Evolutionary conservation across 176 grass and related monocot genomes (phyloP).

Genomic region (Eragrostis nindensis): DNA sequence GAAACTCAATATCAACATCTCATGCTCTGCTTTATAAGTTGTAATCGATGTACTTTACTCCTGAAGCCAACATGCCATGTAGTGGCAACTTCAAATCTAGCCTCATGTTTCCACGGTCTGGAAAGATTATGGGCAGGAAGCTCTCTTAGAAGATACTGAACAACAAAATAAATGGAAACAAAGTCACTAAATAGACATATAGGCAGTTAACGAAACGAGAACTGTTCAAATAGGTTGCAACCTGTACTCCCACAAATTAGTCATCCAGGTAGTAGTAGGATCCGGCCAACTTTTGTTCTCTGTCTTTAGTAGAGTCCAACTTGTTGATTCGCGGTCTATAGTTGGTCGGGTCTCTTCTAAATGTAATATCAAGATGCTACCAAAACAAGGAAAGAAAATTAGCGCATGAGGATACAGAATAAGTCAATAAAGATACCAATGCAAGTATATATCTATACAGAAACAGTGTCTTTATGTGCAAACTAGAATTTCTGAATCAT

Average conservation of each 20-base stretch:
- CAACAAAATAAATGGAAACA: not conserved
- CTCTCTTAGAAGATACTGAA: conserved; percentile 37
- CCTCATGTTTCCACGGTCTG: not conserved
- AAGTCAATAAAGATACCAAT: not conserved
- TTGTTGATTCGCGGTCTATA: conserved; percentile 95
- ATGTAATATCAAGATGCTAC: conserved; percentile 91
- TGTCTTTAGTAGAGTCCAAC: conserved; percentile 83
- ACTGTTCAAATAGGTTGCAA: not conserved
- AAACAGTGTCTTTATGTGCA: not conserved
- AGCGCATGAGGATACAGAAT: not conserved
- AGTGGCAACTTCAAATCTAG: conserved; percentile 12
- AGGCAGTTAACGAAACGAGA: not conserved
- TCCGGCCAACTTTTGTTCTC: conserved; percentile 80
- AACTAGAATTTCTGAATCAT: not conserved
- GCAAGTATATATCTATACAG: no score
- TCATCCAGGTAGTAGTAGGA: conserved; percentile 92
- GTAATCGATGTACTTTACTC: conserved; percentile 18
- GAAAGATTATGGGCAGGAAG: not conserved
- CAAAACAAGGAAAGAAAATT: conserved; percentile 23
- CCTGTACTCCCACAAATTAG: conserved; percentile 41
- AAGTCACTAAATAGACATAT: not conserved
- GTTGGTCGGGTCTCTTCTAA: conserved; percentile 89
- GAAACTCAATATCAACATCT: conserved; percentile 43
- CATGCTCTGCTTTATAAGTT: conserved; percentile 43
- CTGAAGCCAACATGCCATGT: conserved; percentile 6